phyloP scores from a whole-genome alignment of 2,329 filamentous ascomycete species.

The Trematosphaeria pertusa region DNA sequence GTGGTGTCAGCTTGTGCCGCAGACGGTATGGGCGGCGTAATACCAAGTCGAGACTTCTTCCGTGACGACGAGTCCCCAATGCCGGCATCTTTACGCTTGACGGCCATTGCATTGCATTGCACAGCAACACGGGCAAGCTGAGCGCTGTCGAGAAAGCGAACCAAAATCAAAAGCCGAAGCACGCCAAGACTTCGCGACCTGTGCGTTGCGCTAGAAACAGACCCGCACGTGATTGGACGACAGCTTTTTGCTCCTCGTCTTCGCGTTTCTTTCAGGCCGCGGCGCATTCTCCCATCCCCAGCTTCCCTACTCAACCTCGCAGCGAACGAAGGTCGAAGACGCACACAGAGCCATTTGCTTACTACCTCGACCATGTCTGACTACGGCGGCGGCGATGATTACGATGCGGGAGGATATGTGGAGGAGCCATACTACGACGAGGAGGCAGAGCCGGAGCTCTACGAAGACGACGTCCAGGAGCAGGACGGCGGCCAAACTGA shows the following conservation, averaged over 20 bases:
- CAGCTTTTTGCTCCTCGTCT: constrained; percentile 19
- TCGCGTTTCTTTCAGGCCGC: constrained; percentile 15
- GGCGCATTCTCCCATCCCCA: not conserved
- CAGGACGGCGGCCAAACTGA: constrained; percentile 46
- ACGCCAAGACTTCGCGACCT: constrained; percentile 17
- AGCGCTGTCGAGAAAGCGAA: no score
- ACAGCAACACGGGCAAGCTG: no score
- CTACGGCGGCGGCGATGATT: constrained; percentile 53
- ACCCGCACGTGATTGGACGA: constrained; percentile 10
- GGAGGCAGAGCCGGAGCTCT: constrained; percentile 69
- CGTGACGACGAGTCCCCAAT: constrained; percentile 5
- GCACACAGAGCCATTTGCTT: no score
- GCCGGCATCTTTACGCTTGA: constrained; percentile 35
- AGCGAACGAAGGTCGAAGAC: no score
- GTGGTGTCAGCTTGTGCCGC: not conserved
- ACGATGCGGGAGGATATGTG: constrained; percentile 38
- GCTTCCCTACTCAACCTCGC: not conserved
- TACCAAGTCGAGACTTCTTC: constrained; percentile 40
- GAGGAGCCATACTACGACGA: constrained; percentile 62
- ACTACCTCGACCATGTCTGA: constrained; percentile 53
- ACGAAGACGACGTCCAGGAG: constrained; percentile 69
- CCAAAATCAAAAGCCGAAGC: constrained; percentile 5
- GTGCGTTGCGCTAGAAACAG: constrained; percentile 2
- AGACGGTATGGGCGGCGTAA: no score
- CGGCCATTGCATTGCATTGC: constrained; percentile 28